Evolutionary conservation across 768 basidiomycete genomes (phyloP).

Genomic region (Hirschioporus abietinus): DNA sequence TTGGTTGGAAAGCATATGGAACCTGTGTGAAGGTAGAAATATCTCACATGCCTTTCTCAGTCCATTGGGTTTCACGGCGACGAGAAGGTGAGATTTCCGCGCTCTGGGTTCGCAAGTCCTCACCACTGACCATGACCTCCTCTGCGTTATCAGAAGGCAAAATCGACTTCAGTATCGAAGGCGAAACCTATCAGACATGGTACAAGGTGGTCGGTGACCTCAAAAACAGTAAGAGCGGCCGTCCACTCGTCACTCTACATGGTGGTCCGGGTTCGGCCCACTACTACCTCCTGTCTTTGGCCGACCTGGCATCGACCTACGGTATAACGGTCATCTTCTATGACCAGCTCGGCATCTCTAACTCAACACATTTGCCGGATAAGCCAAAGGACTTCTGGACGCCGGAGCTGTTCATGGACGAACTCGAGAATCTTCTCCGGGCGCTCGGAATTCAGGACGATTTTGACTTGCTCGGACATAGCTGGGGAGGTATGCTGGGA

Average conservation of each 20-base stretch:
- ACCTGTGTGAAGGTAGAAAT: no score
- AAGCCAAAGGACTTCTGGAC: conserved; percentile 50
- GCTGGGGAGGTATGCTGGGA: conserved; percentile 43
- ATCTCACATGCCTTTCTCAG: no score
- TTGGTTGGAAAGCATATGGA: neutral
- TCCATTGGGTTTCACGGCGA: no score
- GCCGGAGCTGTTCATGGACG: conserved; percentile 42
- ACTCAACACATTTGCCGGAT: conserved; percentile 48
- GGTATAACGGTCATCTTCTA: conserved; percentile 47
- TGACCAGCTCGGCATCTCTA: conserved; percentile 52
- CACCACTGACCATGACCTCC: conserved; percentile 17
- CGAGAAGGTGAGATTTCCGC: no score
- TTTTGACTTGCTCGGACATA: conserved; percentile 39
- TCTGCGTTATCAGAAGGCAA: conserved; percentile 29
- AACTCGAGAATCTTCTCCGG: conserved; percentile 37
- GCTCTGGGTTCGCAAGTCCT: neutral
- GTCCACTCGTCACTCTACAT: conserved; percentile 47
- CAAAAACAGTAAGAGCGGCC: conserved; percentile 19
- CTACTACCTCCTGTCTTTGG: conserved; percentile 34
- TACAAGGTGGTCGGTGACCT: conserved; percentile 47
- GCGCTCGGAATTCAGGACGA: conserved; percentile 40
- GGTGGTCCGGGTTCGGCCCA: conserved; percentile 49
- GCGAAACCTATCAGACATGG: conserved; percentile 39
- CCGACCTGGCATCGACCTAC: conserved; percentile 31
- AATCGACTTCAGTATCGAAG: conserved; percentile 22